These are phyloP conservation scores for Krasilnikovozyma curviuscula DNA, from an alignment of 768 basidiomycete species.

Conservation along the genomic window DNA sequence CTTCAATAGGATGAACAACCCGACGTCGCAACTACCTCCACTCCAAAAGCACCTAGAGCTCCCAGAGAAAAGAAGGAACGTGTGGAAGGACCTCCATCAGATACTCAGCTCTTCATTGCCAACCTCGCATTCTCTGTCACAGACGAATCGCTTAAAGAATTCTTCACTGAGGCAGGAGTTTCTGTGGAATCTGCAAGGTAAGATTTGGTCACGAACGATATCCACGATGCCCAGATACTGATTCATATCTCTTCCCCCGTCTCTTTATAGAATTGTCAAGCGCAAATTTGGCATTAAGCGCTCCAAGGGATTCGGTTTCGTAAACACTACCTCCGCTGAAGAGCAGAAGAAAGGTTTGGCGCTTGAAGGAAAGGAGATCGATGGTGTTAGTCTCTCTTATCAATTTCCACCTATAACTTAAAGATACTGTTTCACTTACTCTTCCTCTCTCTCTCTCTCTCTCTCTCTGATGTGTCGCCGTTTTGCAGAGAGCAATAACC, in stretches of 20 bases:
- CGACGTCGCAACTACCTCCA: conserved; percentile 1
- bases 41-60: conserved; percentile 5
- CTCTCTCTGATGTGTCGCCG: background rate
- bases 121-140: conserved; percentile 91
- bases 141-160: conserved; percentile 53
- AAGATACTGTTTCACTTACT: background rate
- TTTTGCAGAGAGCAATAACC: conserved; percentile 55
- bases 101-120: conserved; percentile 63
- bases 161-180: conserved; percentile 78
- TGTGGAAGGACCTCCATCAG: background rate
- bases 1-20: background rate
- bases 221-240: background rate
- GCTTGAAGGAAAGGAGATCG: conserved; percentile 71
- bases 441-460: background rate
- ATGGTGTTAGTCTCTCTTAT: conserved; percentile 25
- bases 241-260: background rate
- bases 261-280: conserved; percentile 54
- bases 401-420: background rate
- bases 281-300: conserved; percentile 26
- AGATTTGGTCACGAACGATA: background rate
- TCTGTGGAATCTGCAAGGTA: conserved; percentile 38
- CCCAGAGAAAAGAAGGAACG: background rate
- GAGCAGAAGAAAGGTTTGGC: conserved; percentile 83
- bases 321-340: conserved; percentile 74
- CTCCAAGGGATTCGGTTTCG: conserved; percentile 95